A percentile compares a stretch with the other conserved stretches of the same genome.
These are phyloP conservation scores for Entelexis paramagnoliae DNA, from an alignment of 1,139 yeast genomes.

Conservation along the genomic window DNA sequence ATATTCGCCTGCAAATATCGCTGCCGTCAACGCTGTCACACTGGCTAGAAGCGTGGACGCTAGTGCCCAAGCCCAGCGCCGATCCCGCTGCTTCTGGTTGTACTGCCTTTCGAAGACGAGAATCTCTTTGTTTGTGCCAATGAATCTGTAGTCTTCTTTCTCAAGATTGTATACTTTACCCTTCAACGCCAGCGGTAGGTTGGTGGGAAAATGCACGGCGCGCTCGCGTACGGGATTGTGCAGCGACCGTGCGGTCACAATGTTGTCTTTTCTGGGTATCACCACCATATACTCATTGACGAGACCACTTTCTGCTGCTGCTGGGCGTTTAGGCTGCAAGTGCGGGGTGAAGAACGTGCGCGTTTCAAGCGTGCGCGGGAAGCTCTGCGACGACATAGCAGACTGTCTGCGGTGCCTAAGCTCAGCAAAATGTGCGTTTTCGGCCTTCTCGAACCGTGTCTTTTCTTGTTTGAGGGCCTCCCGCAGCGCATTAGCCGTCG, in stretches of 20 bases:
- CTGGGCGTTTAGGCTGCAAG: neutral
- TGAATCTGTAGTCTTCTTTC: constrained; percentile 38
- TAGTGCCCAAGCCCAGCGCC: constrained; percentile 13
- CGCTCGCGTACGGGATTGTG: constrained; percentile 13
- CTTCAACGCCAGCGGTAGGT: neutral
- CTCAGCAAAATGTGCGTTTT: neutral
- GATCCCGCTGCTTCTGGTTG: constrained; percentile 20
- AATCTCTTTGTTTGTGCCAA: constrained; percentile 38
- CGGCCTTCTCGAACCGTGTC: constrained; percentile 5
- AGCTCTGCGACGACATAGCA: constrained; percentile 1
- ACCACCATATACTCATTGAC: constrained; percentile 15
- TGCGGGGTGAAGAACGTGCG: constrained; percentile 47
- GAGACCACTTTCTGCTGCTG: neutral
- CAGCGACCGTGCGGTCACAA: constrained; percentile 1
- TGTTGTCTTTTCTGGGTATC: constrained; percentile 5
- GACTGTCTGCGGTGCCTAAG: neutral
- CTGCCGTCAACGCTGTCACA: constrained; percentile 16
- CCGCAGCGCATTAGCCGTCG: constrained; percentile 12
- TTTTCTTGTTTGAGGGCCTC: constrained; percentile 16
- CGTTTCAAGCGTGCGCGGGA: constrained; percentile 37
- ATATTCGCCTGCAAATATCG: constrained; percentile 16
- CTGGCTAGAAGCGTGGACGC: constrained; percentile 20
- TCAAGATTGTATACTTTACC: constrained; percentile 28
- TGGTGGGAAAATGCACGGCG: neutral
- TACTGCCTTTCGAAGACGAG: constrained; percentile 32